Evolutionary conservation across 768 basidiomycete genomes (phyloP), one percentile per base, ranked within the genome.

Genomic region (Mycena amicta): DNA sequence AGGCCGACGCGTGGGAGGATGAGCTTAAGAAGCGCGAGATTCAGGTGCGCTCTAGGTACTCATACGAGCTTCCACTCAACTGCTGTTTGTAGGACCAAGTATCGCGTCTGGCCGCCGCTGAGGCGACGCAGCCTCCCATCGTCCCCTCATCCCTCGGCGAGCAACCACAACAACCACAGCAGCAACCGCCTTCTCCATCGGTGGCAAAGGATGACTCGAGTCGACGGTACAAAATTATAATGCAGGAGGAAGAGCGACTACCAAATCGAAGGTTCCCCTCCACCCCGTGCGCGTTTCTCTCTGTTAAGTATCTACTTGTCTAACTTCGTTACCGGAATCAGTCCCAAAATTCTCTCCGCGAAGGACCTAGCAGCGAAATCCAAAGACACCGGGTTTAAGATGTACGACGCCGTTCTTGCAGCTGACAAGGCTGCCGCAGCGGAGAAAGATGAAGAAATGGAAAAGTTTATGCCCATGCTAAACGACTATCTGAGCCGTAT

Each of bases 401-500:
- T 92, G 79, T 92, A 86, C 55, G 90, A 92, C 59, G 91, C 90
- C 0, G 76, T 92, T 12, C 83, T 74, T 3, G 72, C 80, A 37
- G 63, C 73, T 11, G 70, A 72, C 40, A 71, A 70, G 30, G 20
- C 65, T 6, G 40, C 68, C 4, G 53, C 71, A 2, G 71, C 72
- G 12, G 66, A 71, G 31, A 56, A 76, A 4, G 87, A 86, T 62
- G 67, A 77, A 4, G 89, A 92, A 64, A 83, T 92, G 76, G 90
- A 87, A 54, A 90, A 89, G 54, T 92, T 93, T 66, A 58, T 90
- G 45, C 87, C 90, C 0, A 77, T 93, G 77, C 72, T 93, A n/a
- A 82, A 84, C 57, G 88, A 90, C 60, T 93, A 92, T 70, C 78
- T 86, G 52, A 86, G 73, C 59, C 61, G 91, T 90, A 60, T 41